Evolutionary conservation across 305 asterid genomes (phyloP).

Genomic region (Fraxinus floribunda): DNA sequence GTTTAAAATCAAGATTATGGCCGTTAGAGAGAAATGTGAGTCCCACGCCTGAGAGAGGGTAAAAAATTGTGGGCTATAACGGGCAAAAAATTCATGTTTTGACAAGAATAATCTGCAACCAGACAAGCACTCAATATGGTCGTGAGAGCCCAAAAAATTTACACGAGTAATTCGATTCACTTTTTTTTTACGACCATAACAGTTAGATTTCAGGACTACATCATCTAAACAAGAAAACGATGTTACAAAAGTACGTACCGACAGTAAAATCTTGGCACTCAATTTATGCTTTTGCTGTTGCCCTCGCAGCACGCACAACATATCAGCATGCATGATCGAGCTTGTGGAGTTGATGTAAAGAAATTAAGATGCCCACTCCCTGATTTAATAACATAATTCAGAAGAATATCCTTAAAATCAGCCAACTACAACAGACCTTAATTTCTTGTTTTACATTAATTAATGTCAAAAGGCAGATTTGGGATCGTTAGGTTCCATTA

Average conservation of each 20-base stretch:
- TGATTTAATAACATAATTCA: slow-evolving; percentile 17
- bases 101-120: no score
- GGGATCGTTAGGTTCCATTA: slow-evolving; percentile 44
- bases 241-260: not conserved
- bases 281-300: slow-evolving; percentile 41
- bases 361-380: slow-evolving; percentile 50
- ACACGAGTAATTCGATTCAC: not conserved
- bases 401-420: slow-evolving; percentile 41
- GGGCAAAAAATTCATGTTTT: no score
- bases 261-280: slow-evolving; percentile 15
- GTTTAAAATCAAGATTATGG: no score
- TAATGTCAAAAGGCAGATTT: slow-evolving; percentile 27
- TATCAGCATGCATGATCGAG: slow-evolving; percentile 13
- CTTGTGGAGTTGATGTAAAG: slow-evolving; percentile 30
- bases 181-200: no score
- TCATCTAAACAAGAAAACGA: not conserved
- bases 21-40: no score
- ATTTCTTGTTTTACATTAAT: slow-evolving; percentile 7
- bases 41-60: no score
- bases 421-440: slow-evolving; percentile 36
- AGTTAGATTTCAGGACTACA: not conserved
- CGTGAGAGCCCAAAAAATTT: not conserved
- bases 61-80: no score
- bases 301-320: slow-evolving; percentile 39
- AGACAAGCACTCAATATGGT: no score